Conservation (phyloP, 805 yeast genomes). For the Nematodospora valgi region DNA sequence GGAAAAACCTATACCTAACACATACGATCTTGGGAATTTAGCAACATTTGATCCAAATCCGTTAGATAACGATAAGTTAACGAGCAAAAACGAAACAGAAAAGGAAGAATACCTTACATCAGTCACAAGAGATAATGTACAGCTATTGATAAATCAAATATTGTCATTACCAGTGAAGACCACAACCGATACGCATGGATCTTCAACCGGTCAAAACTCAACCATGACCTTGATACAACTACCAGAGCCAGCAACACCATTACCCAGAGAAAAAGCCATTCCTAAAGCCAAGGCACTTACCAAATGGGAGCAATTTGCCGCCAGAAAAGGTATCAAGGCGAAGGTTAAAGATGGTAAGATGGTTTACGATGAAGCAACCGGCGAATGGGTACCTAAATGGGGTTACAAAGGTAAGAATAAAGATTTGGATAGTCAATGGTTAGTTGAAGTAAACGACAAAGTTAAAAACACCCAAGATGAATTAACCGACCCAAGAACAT, state of each 20-base stretch:
- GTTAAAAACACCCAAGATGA: constrained; percentile 52
- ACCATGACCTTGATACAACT: constrained; percentile 78
- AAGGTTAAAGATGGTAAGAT: constrained; percentile 86
- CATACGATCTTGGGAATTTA: constrained; percentile 85
- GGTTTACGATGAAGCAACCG: constrained; percentile 83
- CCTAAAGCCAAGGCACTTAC: constrained; percentile 92
- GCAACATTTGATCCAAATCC: constrained; percentile 91
- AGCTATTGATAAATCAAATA: constrained; percentile 84
- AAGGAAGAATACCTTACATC: constrained; percentile 63
- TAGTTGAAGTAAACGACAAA: constrained; percentile 87
- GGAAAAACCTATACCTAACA: constrained; percentile 85
- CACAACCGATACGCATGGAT: constrained; percentile 68
- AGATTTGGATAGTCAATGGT: constrained; percentile 85
- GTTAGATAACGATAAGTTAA: constrained; percentile 58
- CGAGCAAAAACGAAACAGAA: constrained; percentile 39
- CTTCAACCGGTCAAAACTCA: constrained; percentile 61
- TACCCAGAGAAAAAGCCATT: constrained; percentile 94
- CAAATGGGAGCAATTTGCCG: constrained; percentile 96
- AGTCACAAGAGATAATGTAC: constrained; percentile 87
- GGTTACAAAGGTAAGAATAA: constrained; percentile 95
- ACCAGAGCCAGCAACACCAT: constrained; percentile 75
- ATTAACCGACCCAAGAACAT: constrained; percentile 81
- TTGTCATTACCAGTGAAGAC: constrained; percentile 85
- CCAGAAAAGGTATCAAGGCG: constrained; percentile 88
- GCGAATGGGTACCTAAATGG: constrained; percentile 98